These are phyloP conservation scores for Xerocomellus intermedius DNA, from an alignment of 768 basidiomycete genomes.

Conservation along the genomic window DNA sequence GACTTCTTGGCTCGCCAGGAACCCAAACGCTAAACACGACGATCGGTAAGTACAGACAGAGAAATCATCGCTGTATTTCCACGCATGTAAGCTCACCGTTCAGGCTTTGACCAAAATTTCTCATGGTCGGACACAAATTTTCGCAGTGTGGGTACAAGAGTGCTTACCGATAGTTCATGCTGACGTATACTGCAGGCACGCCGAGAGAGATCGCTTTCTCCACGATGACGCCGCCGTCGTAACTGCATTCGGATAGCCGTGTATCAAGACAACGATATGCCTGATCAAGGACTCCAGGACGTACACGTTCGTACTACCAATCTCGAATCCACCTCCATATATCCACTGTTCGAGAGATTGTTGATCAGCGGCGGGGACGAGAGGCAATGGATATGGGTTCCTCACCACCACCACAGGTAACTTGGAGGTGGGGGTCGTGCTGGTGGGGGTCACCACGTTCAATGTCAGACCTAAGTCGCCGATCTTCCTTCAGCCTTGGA, in stretches of 20 bases:
- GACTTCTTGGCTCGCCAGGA: constrained; percentile 40
- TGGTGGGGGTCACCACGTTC: constrained; percentile 48
- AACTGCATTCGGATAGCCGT: neutral
- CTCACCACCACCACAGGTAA: constrained; percentile 55
- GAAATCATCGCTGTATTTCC: too few relatives aligned
- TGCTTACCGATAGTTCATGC: constrained; percentile 42
- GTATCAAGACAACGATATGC: neutral
- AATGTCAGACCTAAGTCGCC: constrained; percentile 43
- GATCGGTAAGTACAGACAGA: neutral
- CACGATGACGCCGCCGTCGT: constrained; percentile 28
- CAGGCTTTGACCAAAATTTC: neutral
- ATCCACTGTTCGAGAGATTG: constrained; percentile 26
- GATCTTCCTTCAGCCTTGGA: neutral
- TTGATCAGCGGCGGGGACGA: neutral
- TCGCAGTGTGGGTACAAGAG: neutral
- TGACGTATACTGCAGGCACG: constrained; percentile 39
- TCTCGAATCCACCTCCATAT: constrained; percentile 37
- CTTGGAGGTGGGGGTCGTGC: constrained; percentile 39
- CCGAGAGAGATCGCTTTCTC: constrained; percentile 29
- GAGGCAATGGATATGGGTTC: neutral
- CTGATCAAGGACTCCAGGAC: neutral
- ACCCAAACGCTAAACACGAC: constrained; percentile 34
- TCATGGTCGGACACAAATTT: neutral
- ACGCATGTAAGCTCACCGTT: constrained; percentile 2
- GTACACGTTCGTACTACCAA: constrained; percentile 22